Percentiles rank a stretch among this genome's conserved stretches.
These are phyloP conservation scores for Phytopythium ostracodes DNA, from an alignment of 352 stramenopile genomes.

Conservation along the genomic window DNA sequence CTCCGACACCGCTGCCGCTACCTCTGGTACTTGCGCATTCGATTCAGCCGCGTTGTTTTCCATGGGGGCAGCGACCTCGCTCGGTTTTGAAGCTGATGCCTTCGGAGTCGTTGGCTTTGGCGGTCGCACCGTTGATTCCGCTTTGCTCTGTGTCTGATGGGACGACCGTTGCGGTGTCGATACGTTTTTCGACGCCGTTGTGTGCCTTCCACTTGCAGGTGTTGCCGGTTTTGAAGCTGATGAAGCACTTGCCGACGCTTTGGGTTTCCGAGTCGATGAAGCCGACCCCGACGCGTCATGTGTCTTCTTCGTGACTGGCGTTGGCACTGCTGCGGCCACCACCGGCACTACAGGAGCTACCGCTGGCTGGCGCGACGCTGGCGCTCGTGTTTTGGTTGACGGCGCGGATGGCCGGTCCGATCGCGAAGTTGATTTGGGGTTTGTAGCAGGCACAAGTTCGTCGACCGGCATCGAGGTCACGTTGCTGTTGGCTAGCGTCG, in stretches of 20 bases:
- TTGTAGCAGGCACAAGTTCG: background rate
- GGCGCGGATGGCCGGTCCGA: background rate
- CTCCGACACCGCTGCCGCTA: background rate
- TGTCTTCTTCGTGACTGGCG: background rate
- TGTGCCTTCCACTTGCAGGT: background rate
- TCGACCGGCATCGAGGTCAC: constrained; percentile 6
- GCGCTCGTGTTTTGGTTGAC: constrained; percentile 1
- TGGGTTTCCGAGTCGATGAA: background rate
- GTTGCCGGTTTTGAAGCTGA: background rate
- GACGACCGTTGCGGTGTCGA: background rate
- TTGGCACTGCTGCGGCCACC: background rate
- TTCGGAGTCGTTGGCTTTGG: background rate
- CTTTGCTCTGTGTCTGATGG: background rate
- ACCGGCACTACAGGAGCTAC: too few relatives aligned
- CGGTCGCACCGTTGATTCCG: background rate
- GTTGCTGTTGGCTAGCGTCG: constrained; percentile 37
- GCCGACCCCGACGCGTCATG: background rate
- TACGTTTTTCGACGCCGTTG: background rate
- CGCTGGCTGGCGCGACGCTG: background rate
- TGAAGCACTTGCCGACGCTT: background rate
- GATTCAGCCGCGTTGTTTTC: background rate
- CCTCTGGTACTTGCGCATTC: background rate
- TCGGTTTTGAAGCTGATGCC: too few relatives aligned
- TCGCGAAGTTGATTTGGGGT: background rate
- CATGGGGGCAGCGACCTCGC: background rate